Evolutionary conservation across 164 flowering plant genomes (phyloP).

Genomic region (Stephania japonica): DNA sequence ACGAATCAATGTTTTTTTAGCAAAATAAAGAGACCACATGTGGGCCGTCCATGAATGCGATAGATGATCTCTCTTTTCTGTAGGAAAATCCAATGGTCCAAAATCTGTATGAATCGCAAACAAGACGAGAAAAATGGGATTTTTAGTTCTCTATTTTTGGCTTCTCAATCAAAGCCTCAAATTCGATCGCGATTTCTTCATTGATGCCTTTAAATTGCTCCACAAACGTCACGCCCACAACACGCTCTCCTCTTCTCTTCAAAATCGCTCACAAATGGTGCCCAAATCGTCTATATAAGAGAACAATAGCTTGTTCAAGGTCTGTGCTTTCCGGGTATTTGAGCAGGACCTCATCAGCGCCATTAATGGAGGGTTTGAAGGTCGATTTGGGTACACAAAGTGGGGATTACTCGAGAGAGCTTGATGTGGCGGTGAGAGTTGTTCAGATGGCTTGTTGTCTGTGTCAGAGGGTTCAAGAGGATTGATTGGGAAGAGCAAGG

Average conservation of each 20-base stretch:
- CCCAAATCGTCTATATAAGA: not conserved
- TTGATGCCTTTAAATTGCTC: not conserved
- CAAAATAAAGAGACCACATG: too few relatives aligned
- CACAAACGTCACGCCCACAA: not conserved
- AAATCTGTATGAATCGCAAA: not conserved
- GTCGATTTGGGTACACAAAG: slow-evolving; percentile 1
- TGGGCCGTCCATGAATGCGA: too few relatives aligned
- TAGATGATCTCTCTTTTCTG: too few relatives aligned
- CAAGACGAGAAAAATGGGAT: not conserved
- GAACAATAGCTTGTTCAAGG: not conserved
- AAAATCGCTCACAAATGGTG: not conserved
- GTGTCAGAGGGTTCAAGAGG: slow-evolving; percentile 53
- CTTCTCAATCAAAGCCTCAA: too few relatives aligned
- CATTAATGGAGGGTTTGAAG: slow-evolving; percentile 23
- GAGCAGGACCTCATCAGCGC: slow-evolving; percentile 10
- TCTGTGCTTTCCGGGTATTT: slow-evolving; percentile 12
- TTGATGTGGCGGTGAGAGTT: slow-evolving; percentile 59
- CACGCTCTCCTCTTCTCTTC: not conserved
- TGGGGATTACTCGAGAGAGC: slow-evolving; percentile 25
- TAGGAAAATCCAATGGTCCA: not conserved
- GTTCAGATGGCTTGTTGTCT: slow-evolving; percentile 71
- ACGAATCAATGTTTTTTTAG: not conserved
- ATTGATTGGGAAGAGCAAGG: slow-evolving; percentile 30
- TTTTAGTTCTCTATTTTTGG: too few relatives aligned
- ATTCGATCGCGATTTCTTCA: not conserved